Conservation (phyloP, 2,329 filamentous ascomycete species). For the Trichophaea hybrida region DNA sequence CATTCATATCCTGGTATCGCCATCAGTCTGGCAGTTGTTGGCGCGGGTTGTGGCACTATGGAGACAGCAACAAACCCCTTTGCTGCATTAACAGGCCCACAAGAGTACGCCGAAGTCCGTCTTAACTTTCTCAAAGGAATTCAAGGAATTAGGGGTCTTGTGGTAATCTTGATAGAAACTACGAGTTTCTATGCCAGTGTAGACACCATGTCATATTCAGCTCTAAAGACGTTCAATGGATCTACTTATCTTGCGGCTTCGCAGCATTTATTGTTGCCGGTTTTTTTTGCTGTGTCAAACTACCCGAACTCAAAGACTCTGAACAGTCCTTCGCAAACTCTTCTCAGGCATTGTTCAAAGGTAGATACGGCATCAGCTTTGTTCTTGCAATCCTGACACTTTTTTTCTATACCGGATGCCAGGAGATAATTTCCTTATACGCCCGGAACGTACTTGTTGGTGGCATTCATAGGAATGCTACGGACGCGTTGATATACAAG, state of each 20-base stretch:
- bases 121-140: slow-evolving; percentile 66
- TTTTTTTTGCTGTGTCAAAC: slow-evolving; percentile 46
- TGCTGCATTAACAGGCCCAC: slow-evolving; percentile 56
- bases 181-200: slow-evolving; percentile 58
- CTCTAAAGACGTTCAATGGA: slow-evolving; percentile 60
- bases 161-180: slow-evolving; percentile 58
- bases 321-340: slow-evolving; percentile 53
- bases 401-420: not conserved
- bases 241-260: slow-evolving; percentile 63
- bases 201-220: slow-evolving; percentile 32
- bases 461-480: slow-evolving; percentile 38
- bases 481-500: slow-evolving; percentile 50
- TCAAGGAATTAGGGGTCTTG: slow-evolving; percentile 59
- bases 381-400: not conserved
- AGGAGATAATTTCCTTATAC: not conserved
- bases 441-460: not conserved
- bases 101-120: slow-evolving; percentile 58
- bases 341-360: not conserved
- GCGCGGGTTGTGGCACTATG: slow-evolving; percentile 56
- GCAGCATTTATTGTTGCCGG: slow-evolving; percentile 56
- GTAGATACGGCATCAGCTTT: not conserved
- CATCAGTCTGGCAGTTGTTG: slow-evolving; percentile 52
- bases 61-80: slow-evolving; percentile 69
- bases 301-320: slow-evolving; percentile 36
- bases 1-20: slow-evolving; percentile 62